A percentile compares a stretch with the other conserved stretches of the same genome.
Conservation (phyloP, 1,139 yeast species). For the Cylindricascospora bacillispora region DNA sequence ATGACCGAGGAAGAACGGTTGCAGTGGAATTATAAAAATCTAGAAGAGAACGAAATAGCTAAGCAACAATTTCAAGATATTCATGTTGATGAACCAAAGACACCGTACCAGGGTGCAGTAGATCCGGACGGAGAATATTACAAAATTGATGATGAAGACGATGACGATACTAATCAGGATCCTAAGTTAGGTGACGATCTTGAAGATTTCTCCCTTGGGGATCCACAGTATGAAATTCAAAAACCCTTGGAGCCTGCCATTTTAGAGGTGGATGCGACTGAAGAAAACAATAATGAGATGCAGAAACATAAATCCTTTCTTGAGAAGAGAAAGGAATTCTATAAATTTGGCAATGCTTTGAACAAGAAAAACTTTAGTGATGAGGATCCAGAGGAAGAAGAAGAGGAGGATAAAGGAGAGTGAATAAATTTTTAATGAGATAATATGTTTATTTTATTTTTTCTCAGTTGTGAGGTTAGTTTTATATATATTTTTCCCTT, state of each 20-base stretch:
- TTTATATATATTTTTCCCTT: too few relatives aligned
- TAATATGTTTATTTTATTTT: too few relatives aligned
- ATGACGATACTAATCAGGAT: slow-evolving; percentile 38
- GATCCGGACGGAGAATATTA: slow-evolving; percentile 79
- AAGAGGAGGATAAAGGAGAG: slow-evolving; percentile 8
- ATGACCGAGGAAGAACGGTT: slow-evolving; percentile 30
- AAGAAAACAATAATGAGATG: slow-evolving; percentile 26
- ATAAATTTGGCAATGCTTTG: slow-evolving; percentile 56
- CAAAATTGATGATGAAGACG: slow-evolving; percentile 55
- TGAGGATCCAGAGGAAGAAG: slow-evolving; percentile 21
- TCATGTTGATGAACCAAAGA: slow-evolving; percentile 84
- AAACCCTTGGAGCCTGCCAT: slow-evolving; percentile 19
- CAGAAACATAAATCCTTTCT: slow-evolving; percentile 60
- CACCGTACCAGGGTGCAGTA: slow-evolving; percentile 91
- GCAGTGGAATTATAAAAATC: slow-evolving; percentile 61
- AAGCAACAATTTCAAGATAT: slow-evolving; percentile 29
- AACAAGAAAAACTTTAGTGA: slow-evolving; percentile 11
- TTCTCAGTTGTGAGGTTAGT: too few relatives aligned
- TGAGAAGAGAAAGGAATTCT: slow-evolving; percentile 64
- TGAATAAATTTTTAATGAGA: too few relatives aligned
- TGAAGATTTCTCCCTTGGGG: slow-evolving; percentile 42
- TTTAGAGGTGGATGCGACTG: slow-evolving; percentile 11
- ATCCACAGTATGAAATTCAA: slow-evolving; percentile 30
- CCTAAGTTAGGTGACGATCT: slow-evolving; percentile 46
- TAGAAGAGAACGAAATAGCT: slow-evolving; percentile 44